Conservation (phyloP, 2,329 filamentous ascomycete species). For the Talaromyces rugulosus region DNA sequence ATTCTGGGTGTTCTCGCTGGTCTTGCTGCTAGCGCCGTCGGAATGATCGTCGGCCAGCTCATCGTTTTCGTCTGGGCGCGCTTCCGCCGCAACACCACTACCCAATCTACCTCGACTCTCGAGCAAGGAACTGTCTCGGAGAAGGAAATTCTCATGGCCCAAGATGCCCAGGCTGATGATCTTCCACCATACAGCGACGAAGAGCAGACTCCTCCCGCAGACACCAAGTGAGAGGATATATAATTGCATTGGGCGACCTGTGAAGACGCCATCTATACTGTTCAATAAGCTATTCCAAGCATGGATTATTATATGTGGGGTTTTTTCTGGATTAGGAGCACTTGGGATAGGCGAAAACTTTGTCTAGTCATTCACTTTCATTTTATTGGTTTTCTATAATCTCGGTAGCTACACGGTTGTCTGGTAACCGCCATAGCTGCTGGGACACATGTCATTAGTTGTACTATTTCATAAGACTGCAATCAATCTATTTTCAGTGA, state of each 20-base stretch:
- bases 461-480: neutral
- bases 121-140: conserved; percentile 38
- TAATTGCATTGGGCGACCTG: neutral
- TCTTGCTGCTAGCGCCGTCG: conserved; percentile 41
- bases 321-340: conserved; percentile 10
- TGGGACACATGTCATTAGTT: neutral
- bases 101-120: conserved; percentile 22
- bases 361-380: neutral
- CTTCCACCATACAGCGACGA: conserved; percentile 37
- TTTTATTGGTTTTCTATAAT: neutral
- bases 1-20: conserved; percentile 44
- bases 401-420: neutral
- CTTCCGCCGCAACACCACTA: conserved; percentile 29
- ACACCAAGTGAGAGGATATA: conserved; percentile 28
- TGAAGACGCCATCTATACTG: neutral
- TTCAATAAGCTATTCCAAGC: neutral
- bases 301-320: neutral
- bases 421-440: neutral
- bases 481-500: neutral
- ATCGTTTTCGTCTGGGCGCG: conserved; percentile 44
- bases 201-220: conserved; percentile 21
- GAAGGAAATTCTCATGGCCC: conserved; percentile 39
- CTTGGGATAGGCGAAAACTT: conserved; percentile 12
- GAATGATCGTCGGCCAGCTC: conserved; percentile 45
- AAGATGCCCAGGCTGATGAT: conserved; percentile 26